Evolutionary conservation across 768 basidiomycete species (phyloP), one percentile per base, ranked within the genome.

Genomic region (Rhizopogon rudus): DNA sequence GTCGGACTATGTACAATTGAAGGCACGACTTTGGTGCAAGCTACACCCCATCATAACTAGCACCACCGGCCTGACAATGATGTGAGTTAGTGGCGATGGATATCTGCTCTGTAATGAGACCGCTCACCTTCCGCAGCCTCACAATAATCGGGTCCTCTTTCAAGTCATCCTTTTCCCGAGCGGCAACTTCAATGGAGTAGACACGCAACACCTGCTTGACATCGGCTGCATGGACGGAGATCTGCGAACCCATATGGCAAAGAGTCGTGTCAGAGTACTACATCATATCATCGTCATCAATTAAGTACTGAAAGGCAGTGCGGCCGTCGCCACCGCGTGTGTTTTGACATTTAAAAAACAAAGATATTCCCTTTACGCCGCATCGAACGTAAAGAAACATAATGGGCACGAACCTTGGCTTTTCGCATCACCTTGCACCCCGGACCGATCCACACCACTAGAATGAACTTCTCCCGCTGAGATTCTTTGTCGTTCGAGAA

Each of bases 401-500:
- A 41, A 29, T 35, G 2, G 20, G 52, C 40, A 71, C 80, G 60
- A 55, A 91, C 90, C 84, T 93, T 95, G 42, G 87, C 94, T 74
- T 86, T 88, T 58, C 94, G 81, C 93, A 96, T 93, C 59, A 94
- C 80, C 74, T 92, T 93, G 73, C 91, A 90, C 41, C 74, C 71
- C 17, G 81, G 74, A 43, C 91, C 91, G 72, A 92, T 93, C 90
- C 90, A 92, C 44, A 83, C 79, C 68, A 92, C 78, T 64, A 92
- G 80, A 61, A 89, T 81, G 74, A 92, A 91, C 79, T 96, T 97
- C 78, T 95, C 90, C 56, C 94, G 82, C 67, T 75, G 81, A 42
- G 86, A 87, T 72, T 93, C 88, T 69, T 87, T 88, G 76, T 93
- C 91, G 68, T 90, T 93, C 52, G 88, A 77, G 71, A 90, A 97